Conservation (phyloP, 352 stramenopile genomes). For the Phytophthora uliginosa region DNA sequence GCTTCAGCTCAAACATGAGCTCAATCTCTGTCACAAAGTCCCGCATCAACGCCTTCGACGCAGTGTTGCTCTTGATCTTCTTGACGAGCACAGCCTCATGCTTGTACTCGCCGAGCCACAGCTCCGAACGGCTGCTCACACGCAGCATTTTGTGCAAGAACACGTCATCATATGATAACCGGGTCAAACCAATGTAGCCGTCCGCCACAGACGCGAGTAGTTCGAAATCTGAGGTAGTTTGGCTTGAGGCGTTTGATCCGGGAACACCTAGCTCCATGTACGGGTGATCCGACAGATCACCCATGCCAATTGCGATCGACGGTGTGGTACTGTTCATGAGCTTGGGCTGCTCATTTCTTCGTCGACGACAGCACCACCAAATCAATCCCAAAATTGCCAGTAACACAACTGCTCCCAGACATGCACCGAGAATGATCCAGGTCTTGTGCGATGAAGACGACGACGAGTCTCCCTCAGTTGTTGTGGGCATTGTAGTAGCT, state of each 20-base stretch:
- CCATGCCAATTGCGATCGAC: slow-evolving; percentile 67
- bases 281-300: slow-evolving; percentile 63
- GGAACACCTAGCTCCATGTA: slow-evolving; percentile 63
- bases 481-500: slow-evolving; percentile 21
- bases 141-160: slow-evolving; percentile 79
- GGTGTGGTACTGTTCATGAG: slow-evolving; percentile 58
- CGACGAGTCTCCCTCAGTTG: slow-evolving; percentile 17
- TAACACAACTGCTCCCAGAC: slow-evolving; percentile 45
- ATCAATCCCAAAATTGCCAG: slow-evolving; percentile 43
- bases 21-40: slow-evolving; percentile 88
- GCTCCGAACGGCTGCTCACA: slow-evolving; percentile 76
- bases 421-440: slow-evolving; percentile 58
- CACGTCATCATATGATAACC: slow-evolving; percentile 79
- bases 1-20: slow-evolving; percentile 76
- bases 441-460: slow-evolving; percentile 50
- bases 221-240: slow-evolving; percentile 81
- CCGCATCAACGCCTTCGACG: slow-evolving; percentile 68
- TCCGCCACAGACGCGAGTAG: slow-evolving; percentile 73
- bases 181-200: slow-evolving; percentile 73
- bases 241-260: slow-evolving; percentile 63
- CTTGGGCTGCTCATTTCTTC: slow-evolving; percentile 57
- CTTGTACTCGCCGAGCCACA: slow-evolving; percentile 82
- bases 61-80: slow-evolving; percentile 84
- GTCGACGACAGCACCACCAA: slow-evolving; percentile 49
- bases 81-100: slow-evolving; percentile 77